Base-by-base conservation (phyloP, 495 filamentous ascomycete species). In the Saxispiralis lemnorum region DNA sequence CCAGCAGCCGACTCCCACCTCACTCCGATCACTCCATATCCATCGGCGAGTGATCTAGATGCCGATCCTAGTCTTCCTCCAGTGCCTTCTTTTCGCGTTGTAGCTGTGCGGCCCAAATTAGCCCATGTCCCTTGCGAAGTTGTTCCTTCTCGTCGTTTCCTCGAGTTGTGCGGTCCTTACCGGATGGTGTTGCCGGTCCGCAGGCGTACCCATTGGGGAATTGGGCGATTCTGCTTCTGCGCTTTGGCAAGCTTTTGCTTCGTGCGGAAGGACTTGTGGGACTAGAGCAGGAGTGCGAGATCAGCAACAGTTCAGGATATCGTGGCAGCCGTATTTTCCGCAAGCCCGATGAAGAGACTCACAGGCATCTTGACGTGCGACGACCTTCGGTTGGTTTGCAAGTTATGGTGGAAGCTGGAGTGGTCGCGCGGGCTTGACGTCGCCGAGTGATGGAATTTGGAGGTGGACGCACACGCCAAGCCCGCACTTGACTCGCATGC, bases 231-330 rank as follows among this genome's bases (percentile, higher is more conserved):
- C 73, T 94, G 86, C 72, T 92, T 94, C 75, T 94, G 86, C 62
- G 89, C 89, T 75, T 86, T 94, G 61, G 92, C 89, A 72, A 97
- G 89, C 89, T 97, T 97, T 68, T 89, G 81, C 88, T 97, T 97
- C 67, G 84, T 92, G 65, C 83, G 80, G 83, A 95, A 95, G 61
- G 85, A 83, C 78, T 95, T 95, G 73, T 97, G 84, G 76, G 79
- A 84, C 86, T 94, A 65, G 10, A 38, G 34, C 9, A 5, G 24
- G 24, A 28, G 24, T 28, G 24, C 9, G 5, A 9, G 5, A 9
- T 28, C 9, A 28, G 24, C 24, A 28, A 28, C 5, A 28, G 24
- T 9, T 4, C 24, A 9, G 24, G 9, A 9, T 28, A 9, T 28
- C 24, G 24, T 9, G 24, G 9, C 9, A 9, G 9, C 9, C 24